A percentile compares a stretch with the other conserved stretches of the same genome.
Evolutionary conservation across 2,329 filamentous ascomycete genomes (phyloP).

Genomic region (Aspergillus floridensis): DNA sequence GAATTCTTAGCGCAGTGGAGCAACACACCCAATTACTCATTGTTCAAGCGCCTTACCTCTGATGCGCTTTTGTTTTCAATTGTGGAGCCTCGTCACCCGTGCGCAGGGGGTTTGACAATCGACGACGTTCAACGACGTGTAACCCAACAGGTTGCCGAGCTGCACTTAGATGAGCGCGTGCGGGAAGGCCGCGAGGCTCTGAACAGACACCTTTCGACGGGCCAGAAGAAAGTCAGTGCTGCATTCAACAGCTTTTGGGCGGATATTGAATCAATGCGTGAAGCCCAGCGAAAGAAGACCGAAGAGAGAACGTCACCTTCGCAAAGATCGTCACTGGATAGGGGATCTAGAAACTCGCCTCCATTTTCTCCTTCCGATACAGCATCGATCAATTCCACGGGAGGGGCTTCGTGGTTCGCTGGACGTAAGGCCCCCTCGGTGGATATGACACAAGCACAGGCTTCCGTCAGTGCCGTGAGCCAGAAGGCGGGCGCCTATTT

Average conservation of each 20-base stretch:
- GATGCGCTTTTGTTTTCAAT: constrained; percentile 92
- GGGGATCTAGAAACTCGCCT: constrained; percentile 22
- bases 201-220: constrained; percentile 83
- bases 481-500: constrained; percentile 61
- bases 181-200: constrained; percentile 79
- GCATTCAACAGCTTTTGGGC: constrained; percentile 87
- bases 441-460: constrained; percentile 55
- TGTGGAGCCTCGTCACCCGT: constrained; percentile 88
- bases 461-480: constrained; percentile 53
- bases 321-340: constrained; percentile 32
- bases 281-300: constrained; percentile 62
- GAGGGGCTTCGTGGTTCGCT: constrained; percentile 27
- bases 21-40: constrained; percentile 82
- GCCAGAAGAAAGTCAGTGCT: constrained; percentile 80
- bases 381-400: constrained; percentile 19
- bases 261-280: constrained; percentile 79
- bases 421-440: constrained; percentile 37
- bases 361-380: constrained; percentile 27
- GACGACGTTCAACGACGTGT: constrained; percentile 91
- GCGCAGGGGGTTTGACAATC: constrained; percentile 85
- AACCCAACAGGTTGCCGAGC: constrained; percentile 85
- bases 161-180: constrained; percentile 89
- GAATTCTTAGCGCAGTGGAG: constrained; percentile 89
- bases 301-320: constrained; percentile 34
- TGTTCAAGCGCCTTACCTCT: constrained; percentile 72